Evolutionary conservation across 495 filamentous ascomycete species (phyloP), one percentile per base, ranked within the genome.

Genomic region (Filosporella fistucella): DNA sequence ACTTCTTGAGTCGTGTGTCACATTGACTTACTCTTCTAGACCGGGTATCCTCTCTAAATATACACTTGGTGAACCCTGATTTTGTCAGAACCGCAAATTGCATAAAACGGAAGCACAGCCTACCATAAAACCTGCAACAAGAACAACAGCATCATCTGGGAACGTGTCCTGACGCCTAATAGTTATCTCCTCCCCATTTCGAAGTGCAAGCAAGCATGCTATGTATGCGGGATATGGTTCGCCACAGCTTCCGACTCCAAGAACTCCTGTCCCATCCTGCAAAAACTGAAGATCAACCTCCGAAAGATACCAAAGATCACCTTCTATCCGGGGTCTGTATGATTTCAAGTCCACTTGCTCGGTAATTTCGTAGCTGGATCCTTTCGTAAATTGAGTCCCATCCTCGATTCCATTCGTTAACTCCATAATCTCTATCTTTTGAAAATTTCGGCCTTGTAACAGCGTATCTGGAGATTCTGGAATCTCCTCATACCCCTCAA

Each of bases 341-440:
- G 55, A 65, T 4, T 61, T 49, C 13, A 77, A 65, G 36, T 81
- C 68, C 1, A 76, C 32, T 2, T 63, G 37, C 21, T 52, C 37
- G 6, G 38, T 18, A 29, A 52, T 38, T 0, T 59, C 56, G 32
- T 59, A 59, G 0, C 52, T 55, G 1, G 42, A 52, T 11, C 38
- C 56, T 43, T 59, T 59, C 17, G 46, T 17, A 9, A 36, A 34
- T 18, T 1, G n/a, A 9, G 29, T 6, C 9, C 7, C 7, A 13
- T 24, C 39, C 49, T 91, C 84, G 8, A 89, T 89, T 18, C 71
- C 82, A 33, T 81, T 89, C 40, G 89, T 95, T 67, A 86, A 86
- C 14, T 90, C 96, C 42, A 95, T 96, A 79, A 96, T 96, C 68
- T 95, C 89, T 44, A 88, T 90, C 0, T 94, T 95, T 63, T 86